Evolutionary conservation across 1,139 yeast genomes (phyloP).

Genomic region (Sugiyamaella pinicola): DNA sequence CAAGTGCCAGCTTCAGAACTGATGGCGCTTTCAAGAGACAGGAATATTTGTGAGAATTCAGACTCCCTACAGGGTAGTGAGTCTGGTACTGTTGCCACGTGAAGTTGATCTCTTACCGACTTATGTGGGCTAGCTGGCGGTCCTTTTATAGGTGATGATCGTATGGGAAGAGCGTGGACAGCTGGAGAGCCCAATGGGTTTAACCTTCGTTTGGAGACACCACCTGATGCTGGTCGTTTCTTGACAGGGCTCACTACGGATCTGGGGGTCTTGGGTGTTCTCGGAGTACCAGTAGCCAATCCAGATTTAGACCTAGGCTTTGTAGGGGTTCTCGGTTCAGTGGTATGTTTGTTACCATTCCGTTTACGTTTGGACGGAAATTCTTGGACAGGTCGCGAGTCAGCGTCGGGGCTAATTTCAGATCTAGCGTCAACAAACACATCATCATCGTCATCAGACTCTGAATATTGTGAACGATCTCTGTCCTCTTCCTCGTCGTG

Average conservation of each 20-base stretch:
- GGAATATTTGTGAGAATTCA: conserved; percentile 74
- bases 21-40: conserved; percentile 75
- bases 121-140: conserved; percentile 42
- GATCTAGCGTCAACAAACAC: no score
- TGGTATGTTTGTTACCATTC: not conserved
- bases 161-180: conserved; percentile 7
- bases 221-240: not conserved
- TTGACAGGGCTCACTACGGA: conserved; percentile 5
- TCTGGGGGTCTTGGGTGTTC: not conserved
- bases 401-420: no score
- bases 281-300: conserved; percentile 4
- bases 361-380: conserved; percentile 3
- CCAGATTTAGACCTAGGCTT: not conserved
- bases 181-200: conserved; percentile 4
- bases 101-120: conserved; percentile 60
- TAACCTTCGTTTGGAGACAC: not conserved
- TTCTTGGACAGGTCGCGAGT: not conserved
- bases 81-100: conserved; percentile 63
- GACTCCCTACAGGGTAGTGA: conserved; percentile 85
- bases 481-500: conserved; percentile 13
- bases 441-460: conserved; percentile 13
- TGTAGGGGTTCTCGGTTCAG: conserved; percentile 11
- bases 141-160: conserved; percentile 16
- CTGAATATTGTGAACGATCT: conserved; percentile 1
- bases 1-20: conserved; percentile 77